phyloP scores from a whole-genome alignment of 2,329 filamentous ascomycete genomes.

The Neophaeococcomyces aloes region DNA sequence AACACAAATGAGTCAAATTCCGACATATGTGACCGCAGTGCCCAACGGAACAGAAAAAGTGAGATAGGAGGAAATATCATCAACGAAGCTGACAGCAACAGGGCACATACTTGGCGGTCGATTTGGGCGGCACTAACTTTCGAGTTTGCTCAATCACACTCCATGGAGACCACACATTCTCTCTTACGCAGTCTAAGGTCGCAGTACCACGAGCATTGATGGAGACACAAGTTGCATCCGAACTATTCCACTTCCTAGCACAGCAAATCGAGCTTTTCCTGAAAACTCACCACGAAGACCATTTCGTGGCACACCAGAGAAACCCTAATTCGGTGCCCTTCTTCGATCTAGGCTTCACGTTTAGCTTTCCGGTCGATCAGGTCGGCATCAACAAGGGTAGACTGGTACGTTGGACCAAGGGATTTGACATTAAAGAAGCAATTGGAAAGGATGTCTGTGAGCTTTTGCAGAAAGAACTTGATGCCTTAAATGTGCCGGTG shows the following conservation, averaged over 20 bases:
- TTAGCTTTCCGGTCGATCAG: slow-evolving; percentile 93
- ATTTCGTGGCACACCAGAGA: slow-evolving; percentile 61
- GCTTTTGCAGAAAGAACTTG: slow-evolving; percentile 79
- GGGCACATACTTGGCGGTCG: slow-evolving; percentile 92
- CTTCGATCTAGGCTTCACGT: slow-evolving; percentile 95
- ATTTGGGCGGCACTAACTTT: slow-evolving; percentile 97
- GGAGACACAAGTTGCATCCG: slow-evolving; percentile 72
- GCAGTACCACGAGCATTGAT: slow-evolving; percentile 83
- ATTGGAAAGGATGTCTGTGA: slow-evolving; percentile 90
- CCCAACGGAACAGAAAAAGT: slow-evolving; percentile 98
- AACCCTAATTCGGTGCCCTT: slow-evolving; percentile 61
- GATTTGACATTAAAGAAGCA: slow-evolving; percentile 92
- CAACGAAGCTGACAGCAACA: slow-evolving; percentile 29
- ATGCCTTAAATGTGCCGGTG: slow-evolving; percentile 74
- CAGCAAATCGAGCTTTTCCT: slow-evolving; percentile 87
- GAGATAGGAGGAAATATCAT: slow-evolving; percentile 20
- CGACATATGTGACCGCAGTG: slow-evolving; percentile 89
- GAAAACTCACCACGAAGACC: slow-evolving; percentile 74
- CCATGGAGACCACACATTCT: slow-evolving; percentile 90
- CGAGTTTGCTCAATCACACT: slow-evolving; percentile 91
- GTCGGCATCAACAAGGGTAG: slow-evolving; percentile 89
- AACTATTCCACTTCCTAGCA: slow-evolving; percentile 86
- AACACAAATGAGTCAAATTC: slow-evolving; percentile 85
- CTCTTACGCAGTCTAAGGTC: slow-evolving; percentile 84
- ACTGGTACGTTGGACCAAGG: slow-evolving; percentile 96